Base-by-base conservation (phyloP, 2,329 filamentous ascomycete species). In the Fusarium humuli region DNA sequence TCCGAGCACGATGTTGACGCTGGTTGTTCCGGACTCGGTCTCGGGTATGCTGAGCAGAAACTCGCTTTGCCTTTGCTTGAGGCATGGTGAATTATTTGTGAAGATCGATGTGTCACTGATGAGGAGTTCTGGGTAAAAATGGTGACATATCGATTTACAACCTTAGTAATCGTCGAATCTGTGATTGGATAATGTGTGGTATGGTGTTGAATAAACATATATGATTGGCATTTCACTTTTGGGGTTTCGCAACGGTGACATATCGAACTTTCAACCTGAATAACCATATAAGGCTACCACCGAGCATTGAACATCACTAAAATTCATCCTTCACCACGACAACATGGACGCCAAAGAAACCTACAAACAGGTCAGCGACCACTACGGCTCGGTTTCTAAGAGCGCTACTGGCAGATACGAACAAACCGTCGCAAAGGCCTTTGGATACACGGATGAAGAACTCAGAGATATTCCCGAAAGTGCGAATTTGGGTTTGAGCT, bases 371-470 rank as follows among this genome's bases (percentile, higher is more conserved):
- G 41, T 65, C 5, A 30, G 25, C 4, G 32, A 59, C 46, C 53
- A 61, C 3, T 65, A 65, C 3, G 46, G 46, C 0, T 52, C 16
- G 6, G 46, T 62, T 9, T 48, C 53, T 5, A 20, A 52, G 2
- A n/a, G 13, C 3, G 22, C 41, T 9, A 29, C 13, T 2, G 16
- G 16, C 0, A 16, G 8, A 3, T 52, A 65, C 11, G 64, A 34
- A 7, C 34, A 42, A 5, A 44, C 55, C 1, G 37, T 65, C 5
- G 62, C 62, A 3, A 65, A 52, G 37, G 60, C 53, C 2, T 65
- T 65, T 3, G 62, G 60, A 3, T 65, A 65, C 29, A 65, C 53
- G 1, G 14, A 53, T 1, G 32, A 65, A 9, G 62, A 65, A 4
- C 62, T 65, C 3, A 18, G 29, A 3, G 49, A 23, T 0, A 37